A percentile compares a stretch with the other conserved stretches of the same genome.
Conservation (phyloP, 2,329 filamentous ascomycete species). For the Diaporthe batatas region DNA sequence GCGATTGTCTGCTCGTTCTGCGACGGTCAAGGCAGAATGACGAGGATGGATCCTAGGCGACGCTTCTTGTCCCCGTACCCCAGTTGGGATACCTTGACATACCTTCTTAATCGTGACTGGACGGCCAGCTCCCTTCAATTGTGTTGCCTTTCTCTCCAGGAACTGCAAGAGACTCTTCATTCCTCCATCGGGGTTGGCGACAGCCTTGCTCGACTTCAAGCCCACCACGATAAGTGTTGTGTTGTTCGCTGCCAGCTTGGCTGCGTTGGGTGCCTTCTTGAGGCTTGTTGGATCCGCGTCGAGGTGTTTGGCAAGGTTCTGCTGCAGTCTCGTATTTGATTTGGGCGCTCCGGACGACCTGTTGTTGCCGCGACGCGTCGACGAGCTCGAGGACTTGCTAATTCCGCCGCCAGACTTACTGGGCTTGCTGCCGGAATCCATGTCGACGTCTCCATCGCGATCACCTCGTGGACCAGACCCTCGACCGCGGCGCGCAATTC, state of each 20-base stretch:
- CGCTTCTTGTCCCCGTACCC: slow-evolving; percentile 58
- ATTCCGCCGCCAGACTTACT: slow-evolving; percentile 49
- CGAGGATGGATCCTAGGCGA: slow-evolving; percentile 56
- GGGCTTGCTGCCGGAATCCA: slow-evolving; percentile 55
- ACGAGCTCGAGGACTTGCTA: slow-evolving; percentile 47
- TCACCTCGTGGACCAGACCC: slow-evolving; percentile 56
- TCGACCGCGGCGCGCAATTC: slow-evolving; percentile 64
- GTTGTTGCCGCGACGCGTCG: slow-evolving; percentile 36
- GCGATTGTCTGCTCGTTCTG: slow-evolving; percentile 56
- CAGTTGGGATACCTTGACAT: slow-evolving; percentile 67
- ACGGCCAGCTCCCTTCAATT: slow-evolving; percentile 58
- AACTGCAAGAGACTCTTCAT: slow-evolving; percentile 75
- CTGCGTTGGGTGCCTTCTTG: slow-evolving; percentile 44
- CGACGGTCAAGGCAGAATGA: slow-evolving; percentile 55
- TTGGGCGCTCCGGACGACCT: slow-evolving; percentile 42
- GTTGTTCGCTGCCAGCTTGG: slow-evolving; percentile 48
- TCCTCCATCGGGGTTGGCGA: slow-evolving; percentile 75
- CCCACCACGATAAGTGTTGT: slow-evolving; percentile 68
- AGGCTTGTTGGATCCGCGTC: slow-evolving; percentile 48
- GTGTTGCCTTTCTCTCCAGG: slow-evolving; percentile 75
- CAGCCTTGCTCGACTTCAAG: slow-evolving; percentile 77
- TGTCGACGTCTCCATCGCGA: slow-evolving; percentile 71
- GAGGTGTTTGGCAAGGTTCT: slow-evolving; percentile 48
- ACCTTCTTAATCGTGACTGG: slow-evolving; percentile 81
- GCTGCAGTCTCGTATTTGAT: slow-evolving; percentile 43